Conservation (phyloP, 768 basidiomycete genomes). For the Boletus edulis region DNA sequence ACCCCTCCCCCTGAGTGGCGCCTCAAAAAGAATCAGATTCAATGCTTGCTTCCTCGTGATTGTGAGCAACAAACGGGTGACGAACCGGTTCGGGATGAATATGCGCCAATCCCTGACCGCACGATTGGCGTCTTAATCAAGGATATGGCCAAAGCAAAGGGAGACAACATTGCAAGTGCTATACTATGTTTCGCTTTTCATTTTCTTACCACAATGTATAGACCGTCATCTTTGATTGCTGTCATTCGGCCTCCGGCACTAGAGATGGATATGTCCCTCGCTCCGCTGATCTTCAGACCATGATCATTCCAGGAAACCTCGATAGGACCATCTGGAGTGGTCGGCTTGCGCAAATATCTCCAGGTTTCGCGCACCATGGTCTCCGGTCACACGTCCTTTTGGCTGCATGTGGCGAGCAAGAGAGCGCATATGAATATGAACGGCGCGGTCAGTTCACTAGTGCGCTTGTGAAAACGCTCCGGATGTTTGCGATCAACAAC, state of each 20-base stretch:
- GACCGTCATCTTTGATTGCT: conserved; percentile 49
- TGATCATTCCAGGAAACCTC: conserved; percentile 4
- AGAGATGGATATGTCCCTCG: conserved; percentile 20
- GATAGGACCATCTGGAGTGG: conserved; percentile 28
- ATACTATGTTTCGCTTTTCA: conserved; percentile 7
- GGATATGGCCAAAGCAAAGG: conserved; percentile 36
- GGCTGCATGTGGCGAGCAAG: conserved; percentile 40
- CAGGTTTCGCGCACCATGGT: conserved; percentile 28
- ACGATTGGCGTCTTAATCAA: conserved; percentile 38
- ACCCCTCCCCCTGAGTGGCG: conserved; percentile 32
- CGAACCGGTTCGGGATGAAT: background rate
- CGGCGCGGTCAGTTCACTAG: conserved; percentile 27
- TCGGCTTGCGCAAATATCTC: conserved; percentile 12
- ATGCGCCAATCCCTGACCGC: conserved; percentile 39
- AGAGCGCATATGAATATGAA: conserved; percentile 28
- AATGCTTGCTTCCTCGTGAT: conserved; percentile 35
- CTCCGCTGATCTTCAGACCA: background rate
- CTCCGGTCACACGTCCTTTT: conserved; percentile 40
- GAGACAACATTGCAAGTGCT: conserved; percentile 42
- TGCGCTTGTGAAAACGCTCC: conserved; percentile 19
- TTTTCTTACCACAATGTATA: conserved; percentile 11
- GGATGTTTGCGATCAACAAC: background rate
- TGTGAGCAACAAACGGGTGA: background rate
- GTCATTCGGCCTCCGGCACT: conserved; percentile 40
- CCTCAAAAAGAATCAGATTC: conserved; percentile 21